phyloP scores from a whole-genome alignment of 768 basidiomycete genomes.

The Holtermanniella nyarrowii region DNA sequence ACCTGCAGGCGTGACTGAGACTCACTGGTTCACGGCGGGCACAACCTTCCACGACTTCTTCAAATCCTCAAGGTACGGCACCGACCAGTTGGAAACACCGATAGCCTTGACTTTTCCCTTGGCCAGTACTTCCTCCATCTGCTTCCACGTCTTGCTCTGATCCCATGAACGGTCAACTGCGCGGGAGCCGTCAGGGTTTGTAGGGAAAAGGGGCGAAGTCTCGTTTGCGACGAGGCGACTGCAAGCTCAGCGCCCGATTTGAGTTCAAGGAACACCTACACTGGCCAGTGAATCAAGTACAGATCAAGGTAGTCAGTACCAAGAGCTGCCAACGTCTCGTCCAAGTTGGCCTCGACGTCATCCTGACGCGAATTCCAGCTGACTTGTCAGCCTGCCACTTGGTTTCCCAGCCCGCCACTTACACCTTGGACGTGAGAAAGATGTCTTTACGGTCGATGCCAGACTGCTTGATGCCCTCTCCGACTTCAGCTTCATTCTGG shows the following conservation, averaged over 20 bases:
- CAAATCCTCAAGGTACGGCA: slow-evolving; percentile 57
- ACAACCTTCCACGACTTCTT: slow-evolving; percentile 60
- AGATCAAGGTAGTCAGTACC: slow-evolving; percentile 69
- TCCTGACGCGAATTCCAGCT: slow-evolving; percentile 4
- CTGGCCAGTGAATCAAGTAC: slow-evolving; percentile 45
- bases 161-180: slow-evolving; percentile 15
- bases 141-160: slow-evolving; percentile 26
- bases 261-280: slow-evolving; percentile 8
- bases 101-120: slow-evolving; percentile 74
- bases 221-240: slow-evolving; percentile 8
- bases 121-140: slow-evolving; percentile 23
- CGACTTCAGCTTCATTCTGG: slow-evolving; percentile 55
- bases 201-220: slow-evolving; percentile 8
- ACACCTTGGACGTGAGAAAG: slow-evolving; percentile 22
- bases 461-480: slow-evolving; percentile 23
- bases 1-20: neutral
- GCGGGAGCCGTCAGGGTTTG: slow-evolving; percentile 19
- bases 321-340: slow-evolving; percentile 63
- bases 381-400: neutral
- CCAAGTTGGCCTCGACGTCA: slow-evolving; percentile 58
- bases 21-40: slow-evolving; percentile 66
- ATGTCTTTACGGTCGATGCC: slow-evolving; percentile 25
- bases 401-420: neutral
- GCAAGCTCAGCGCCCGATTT: neutral
- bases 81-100: slow-evolving; percentile 70